phyloP scores from a whole-genome alignment of 257 asterid genomes.

The Nicotiana undulata region DNA sequence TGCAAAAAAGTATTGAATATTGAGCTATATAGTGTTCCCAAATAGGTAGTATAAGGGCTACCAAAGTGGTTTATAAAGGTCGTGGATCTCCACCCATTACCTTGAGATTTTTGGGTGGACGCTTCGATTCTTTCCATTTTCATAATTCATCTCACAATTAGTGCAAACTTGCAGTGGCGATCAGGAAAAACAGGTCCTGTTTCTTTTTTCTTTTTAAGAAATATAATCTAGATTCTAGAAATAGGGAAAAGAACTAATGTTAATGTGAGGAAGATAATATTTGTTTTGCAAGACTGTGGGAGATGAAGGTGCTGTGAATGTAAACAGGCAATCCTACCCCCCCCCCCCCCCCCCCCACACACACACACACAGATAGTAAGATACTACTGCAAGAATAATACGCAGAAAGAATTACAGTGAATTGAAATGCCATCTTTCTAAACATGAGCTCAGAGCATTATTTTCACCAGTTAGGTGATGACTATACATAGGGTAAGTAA shows the following conservation, averaged over 20 bases:
- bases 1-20: neutral
- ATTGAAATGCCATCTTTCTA: no score
- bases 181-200: neutral
- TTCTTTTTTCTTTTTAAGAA: neutral
- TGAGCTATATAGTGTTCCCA: neutral
- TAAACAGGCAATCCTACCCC: no score
- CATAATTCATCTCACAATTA: neutral
- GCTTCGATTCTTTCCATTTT: neutral
- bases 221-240: constrained; percentile 4
- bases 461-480: neutral
- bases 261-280: neutral
- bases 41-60: neutral
- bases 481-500: neutral
- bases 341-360: no score
- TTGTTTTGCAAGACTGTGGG: neutral
- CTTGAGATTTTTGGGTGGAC: neutral
- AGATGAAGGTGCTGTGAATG: no score
- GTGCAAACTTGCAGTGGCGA: neutral
- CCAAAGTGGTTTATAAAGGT: neutral
- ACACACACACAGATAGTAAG: no score
- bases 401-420: no score
- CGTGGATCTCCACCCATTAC: neutral
- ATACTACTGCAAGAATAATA: no score
- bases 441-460: neutral
- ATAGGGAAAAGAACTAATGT: neutral